These are phyloP conservation scores for Xylaria grammica DNA, from an alignment of 495 filamentous ascomycete genomes.

Conservation along the genomic window DNA sequence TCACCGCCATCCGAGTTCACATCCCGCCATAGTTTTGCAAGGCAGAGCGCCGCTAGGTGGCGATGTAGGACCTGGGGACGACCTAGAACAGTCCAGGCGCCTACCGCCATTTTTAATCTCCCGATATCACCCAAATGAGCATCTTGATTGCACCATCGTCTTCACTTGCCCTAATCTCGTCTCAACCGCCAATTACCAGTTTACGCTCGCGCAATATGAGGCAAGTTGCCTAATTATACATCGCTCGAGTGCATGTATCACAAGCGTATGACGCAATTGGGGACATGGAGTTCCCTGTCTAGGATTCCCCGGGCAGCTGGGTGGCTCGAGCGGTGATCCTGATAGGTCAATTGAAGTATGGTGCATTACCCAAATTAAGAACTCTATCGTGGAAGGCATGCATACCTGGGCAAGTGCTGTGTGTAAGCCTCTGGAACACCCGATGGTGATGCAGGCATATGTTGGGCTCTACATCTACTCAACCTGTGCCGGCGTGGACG, in stretches of 20 bases:
- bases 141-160: not conserved
- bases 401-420: constrained; percentile 4
- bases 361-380: constrained; percentile 24
- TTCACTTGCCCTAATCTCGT: not conserved
- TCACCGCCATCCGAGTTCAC: not conserved
- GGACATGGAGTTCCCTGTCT: not conserved
- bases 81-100: not conserved
- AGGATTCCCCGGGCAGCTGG: constrained; percentile 17
- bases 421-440: not conserved
- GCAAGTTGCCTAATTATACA: constrained; percentile 10
- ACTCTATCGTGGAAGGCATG: constrained; percentile 11
- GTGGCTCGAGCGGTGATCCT: constrained; percentile 26
- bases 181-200: not conserved
- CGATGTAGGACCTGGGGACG: not conserved
- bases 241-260: not conserved
- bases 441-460: not conserved
- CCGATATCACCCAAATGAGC: not conserved
- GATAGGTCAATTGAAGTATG: constrained; percentile 36
- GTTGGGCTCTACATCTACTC: not conserved
- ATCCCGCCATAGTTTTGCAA: not conserved
- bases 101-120: constrained; percentile 2
- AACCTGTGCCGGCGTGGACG: not conserved
- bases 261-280: constrained; percentile 32
- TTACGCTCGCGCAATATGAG: constrained; percentile 8
- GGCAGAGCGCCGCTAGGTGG: not conserved